phyloP scores from a whole-genome alignment of 1,284 basidiomycete species.

The Leccinum variabile region DNA sequence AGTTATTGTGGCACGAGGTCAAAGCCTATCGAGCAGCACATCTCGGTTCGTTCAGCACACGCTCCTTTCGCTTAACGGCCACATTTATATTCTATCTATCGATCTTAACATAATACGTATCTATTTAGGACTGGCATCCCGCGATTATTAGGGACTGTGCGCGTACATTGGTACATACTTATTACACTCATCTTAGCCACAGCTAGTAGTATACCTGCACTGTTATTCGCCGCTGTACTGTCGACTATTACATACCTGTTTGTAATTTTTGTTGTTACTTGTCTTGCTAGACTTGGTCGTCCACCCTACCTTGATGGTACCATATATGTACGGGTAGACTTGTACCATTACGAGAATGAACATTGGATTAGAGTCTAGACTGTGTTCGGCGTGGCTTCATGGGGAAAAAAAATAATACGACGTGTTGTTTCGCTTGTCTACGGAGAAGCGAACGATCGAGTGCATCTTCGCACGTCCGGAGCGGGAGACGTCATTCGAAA shows the following conservation, averaged over 20 bases:
- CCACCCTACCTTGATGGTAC: conserved; percentile 14
- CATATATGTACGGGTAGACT: conserved; percentile 2
- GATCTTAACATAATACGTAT: conserved; percentile 10
- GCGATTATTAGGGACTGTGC: conserved; percentile 20
- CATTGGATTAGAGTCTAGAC: conserved; percentile 10
- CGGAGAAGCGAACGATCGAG: neutral
- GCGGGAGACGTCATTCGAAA: conserved; percentile 38
- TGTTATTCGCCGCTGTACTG: conserved; percentile 15
- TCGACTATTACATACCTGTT: conserved; percentile 11
- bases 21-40: conserved; percentile 1
- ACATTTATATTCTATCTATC: conserved; percentile 29
- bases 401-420: conserved; percentile 10
- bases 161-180: conserved; percentile 9
- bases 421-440: conserved; percentile 5
- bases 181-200: conserved; percentile 5
- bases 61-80: conserved; percentile 9
- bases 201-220: conserved; percentile 17
- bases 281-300: neutral
- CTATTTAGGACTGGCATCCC: conserved; percentile 10
- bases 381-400: neutral
- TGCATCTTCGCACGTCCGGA: neutral
- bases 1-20: conserved; percentile 14
- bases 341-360: conserved; percentile 14
- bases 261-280: conserved; percentile 5
- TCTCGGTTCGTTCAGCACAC: conserved; percentile 21